phyloP scores from a whole-genome alignment of 1,139 yeast genomes.

The Sugiyamaella novakii region DNA sequence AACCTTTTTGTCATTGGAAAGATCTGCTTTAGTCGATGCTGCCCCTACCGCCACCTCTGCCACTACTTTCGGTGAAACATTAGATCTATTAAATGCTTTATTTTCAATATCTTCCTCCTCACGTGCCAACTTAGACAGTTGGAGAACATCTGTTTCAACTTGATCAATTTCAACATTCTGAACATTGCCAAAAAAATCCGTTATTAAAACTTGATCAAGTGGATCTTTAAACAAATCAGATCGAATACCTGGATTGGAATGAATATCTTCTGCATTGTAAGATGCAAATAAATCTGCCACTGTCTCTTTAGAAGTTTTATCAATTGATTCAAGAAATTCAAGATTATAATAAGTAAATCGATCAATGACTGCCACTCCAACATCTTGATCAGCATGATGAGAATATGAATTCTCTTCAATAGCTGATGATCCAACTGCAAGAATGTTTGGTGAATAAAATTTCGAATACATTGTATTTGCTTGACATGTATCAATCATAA shows the following conservation, averaged over 20 bases:
- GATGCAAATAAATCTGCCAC: constrained; percentile 81
- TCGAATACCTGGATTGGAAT: constrained; percentile 89
- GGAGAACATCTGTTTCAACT: constrained; percentile 33
- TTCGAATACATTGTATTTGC: constrained; percentile 97
- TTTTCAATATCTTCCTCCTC: constrained; percentile 10
- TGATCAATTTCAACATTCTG: constrained; percentile 76
- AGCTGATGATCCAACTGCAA: constrained; percentile 92
- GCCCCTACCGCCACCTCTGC: too few relatives aligned
- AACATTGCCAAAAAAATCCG: constrained; percentile 94
- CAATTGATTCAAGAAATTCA: constrained; percentile 79
- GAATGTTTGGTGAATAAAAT: constrained; percentile 87
- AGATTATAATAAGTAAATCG: constrained; percentile 90
- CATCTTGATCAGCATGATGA: constrained; percentile 91
- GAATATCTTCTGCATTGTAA: constrained; percentile 81
- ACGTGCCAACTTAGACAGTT: constrained; percentile 24
- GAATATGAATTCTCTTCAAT: constrained; percentile 90
- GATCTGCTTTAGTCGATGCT: too few relatives aligned
- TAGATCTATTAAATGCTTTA: background rate
- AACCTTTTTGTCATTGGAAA: too few relatives aligned
- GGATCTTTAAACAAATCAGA: constrained; percentile 74
- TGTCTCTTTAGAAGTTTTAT: constrained; percentile 72
- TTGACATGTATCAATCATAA: constrained; percentile 98
- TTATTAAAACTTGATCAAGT: constrained; percentile 68
- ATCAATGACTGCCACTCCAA: constrained; percentile 97
- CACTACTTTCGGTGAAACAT: too few relatives aligned